These are phyloP conservation scores for Patellifolia procumbens DNA, from an alignment of 179 eudicot species.

Conservation along the genomic window DNA sequence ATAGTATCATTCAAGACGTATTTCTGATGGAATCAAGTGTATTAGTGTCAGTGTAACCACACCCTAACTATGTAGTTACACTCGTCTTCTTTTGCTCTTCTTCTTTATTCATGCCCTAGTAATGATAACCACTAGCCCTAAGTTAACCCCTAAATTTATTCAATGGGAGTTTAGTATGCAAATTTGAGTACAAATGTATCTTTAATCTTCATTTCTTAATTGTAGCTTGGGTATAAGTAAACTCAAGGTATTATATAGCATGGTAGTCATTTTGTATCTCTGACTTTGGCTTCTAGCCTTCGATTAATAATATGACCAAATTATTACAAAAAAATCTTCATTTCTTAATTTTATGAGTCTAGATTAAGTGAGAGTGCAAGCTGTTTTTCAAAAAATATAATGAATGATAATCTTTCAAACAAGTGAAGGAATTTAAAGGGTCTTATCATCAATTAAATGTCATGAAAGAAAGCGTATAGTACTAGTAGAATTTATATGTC, in stretches of 20 bases:
- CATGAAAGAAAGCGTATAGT: constrained; percentile 1
- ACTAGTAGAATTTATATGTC: constrained; percentile 28
- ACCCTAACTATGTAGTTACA: not conserved
- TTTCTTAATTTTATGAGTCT: not conserved
- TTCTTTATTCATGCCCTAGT: not conserved
- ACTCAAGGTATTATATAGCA: no score
- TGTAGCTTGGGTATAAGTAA: no score
- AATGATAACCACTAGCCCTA: not conserved
- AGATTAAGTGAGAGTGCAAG: no score
- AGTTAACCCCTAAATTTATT: not conserved
- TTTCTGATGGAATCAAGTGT: no score
- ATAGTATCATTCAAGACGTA: not conserved
- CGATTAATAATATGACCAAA: no score
- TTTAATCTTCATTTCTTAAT: no score
- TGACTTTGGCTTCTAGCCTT: no score
- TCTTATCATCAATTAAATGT: constrained; percentile 19
- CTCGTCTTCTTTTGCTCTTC: not conserved
- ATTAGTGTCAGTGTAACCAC: not conserved
- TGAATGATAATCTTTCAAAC: not conserved
- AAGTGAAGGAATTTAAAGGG: constrained; percentile 21
- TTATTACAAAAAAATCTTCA: no score
- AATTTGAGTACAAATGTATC: no score
- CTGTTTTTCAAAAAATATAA: no score
- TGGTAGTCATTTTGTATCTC: no score
- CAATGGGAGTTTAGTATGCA: not conserved